Evolutionary conservation across 345 rosid genomes (phyloP).

Genomic region (Hibiscus syriacus): DNA sequence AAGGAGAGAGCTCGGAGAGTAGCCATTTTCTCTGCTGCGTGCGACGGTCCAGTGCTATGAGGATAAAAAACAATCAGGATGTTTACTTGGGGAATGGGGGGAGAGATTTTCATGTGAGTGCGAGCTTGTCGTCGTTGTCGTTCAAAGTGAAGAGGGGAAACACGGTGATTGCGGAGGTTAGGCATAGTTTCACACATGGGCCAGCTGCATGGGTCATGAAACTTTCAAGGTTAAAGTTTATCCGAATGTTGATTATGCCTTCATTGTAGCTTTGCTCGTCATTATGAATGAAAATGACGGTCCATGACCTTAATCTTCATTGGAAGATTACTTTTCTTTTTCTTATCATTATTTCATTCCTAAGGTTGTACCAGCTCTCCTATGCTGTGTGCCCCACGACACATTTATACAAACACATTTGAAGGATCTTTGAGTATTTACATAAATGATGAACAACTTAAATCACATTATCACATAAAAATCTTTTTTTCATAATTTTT

Average conservation of each 20-base stretch:
- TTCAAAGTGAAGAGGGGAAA: slow-evolving; percentile 48
- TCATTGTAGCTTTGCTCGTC: slow-evolving; percentile 56
- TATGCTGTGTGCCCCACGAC: neutral
- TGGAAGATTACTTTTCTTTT: neutral
- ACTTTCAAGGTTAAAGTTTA: slow-evolving; percentile 44
- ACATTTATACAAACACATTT: too few relatives aligned
- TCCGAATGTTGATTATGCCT: slow-evolving; percentile 77
- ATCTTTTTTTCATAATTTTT: too few relatives aligned
- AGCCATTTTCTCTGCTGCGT: slow-evolving; percentile 34
- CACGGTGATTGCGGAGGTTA: slow-evolving; percentile 58
- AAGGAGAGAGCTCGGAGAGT: slow-evolving; percentile 39
- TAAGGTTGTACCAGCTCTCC: neutral
- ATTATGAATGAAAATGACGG: slow-evolving; percentile 47
- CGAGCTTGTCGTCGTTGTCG: slow-evolving; percentile 44
- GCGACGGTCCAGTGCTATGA: slow-evolving; percentile 42
- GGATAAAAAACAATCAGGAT: slow-evolving; percentile 46
- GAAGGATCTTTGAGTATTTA: too few relatives aligned
- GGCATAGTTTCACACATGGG: slow-evolving; percentile 48
- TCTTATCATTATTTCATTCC: neutral
- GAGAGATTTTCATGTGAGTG: slow-evolving; percentile 45
- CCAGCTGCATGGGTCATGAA: slow-evolving; percentile 61
- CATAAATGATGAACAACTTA: too few relatives aligned
- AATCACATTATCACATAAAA: too few relatives aligned
- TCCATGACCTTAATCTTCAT: neutral
- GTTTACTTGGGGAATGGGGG: slow-evolving; percentile 35